Percentiles rank a stretch among this genome's conserved stretches.
These are phyloP conservation scores for Neurospora hispaniola DNA, from an alignment of 495 filamentous ascomycete species.

Conservation along the genomic window DNA sequence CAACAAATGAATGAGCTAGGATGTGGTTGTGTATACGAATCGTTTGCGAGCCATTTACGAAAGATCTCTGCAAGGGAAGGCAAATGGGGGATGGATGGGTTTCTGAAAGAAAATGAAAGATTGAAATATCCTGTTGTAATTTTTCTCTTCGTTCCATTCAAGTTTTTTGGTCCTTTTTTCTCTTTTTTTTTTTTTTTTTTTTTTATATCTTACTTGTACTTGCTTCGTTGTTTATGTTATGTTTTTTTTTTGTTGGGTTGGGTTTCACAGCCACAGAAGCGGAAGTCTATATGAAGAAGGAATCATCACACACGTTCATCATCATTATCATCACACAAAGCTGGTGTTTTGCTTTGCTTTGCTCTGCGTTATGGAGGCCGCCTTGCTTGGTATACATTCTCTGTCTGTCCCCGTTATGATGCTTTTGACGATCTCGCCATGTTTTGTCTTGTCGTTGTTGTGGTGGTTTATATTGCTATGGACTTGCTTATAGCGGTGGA, in stretches of 20 bases:
- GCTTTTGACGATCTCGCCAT: background rate
- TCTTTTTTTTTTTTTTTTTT: background rate
- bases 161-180: slow-evolving; percentile 5
- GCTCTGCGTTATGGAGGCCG: background rate
- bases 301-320: background rate
- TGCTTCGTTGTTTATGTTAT: slow-evolving; percentile 11
- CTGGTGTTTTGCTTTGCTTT: background rate
- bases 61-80: background rate
- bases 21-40: background rate
- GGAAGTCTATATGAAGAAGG: background rate
- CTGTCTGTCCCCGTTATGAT: background rate
- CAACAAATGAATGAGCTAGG: background rate
- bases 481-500: background rate
- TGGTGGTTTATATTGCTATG: no score
- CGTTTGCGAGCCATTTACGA: background rate
- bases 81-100: background rate
- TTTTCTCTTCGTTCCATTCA: slow-evolving; percentile 6
- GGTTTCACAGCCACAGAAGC: background rate
- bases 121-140: slow-evolving; percentile 10
- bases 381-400: background rate
- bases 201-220: background rate
- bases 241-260: background rate
- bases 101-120: background rate
- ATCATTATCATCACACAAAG: background rate
- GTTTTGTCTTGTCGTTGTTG: background rate